Base-by-base conservation (phyloP, 257 asterid species). In the Handroanthus guayacan region DNA sequence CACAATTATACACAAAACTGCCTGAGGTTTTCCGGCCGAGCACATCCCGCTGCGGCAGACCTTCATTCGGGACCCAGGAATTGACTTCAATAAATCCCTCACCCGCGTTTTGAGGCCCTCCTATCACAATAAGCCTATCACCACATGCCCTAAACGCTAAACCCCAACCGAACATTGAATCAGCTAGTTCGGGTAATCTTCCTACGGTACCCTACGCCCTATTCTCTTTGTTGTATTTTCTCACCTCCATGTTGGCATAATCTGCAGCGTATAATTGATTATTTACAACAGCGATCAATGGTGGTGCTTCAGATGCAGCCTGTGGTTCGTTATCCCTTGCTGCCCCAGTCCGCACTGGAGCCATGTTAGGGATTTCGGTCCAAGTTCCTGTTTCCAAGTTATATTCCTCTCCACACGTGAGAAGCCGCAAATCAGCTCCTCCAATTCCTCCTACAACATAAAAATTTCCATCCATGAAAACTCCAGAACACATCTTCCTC, bases 401-500 rank as follows among this genome's bases (percentile, higher is more conserved):
- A 57, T 69, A 83, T 11, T 85, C 92, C 85, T 85, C 91, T 3
- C 88, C 92, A 2, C 88, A 87, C 0, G 85, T 85, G 63, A 87
- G 89, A 39, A 78, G 79, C 72, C 3, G 63, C 0, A 79, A 36
- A 1, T 78, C 78, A 2, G 67, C 62, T 16, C 88, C 91, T 25
- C 85, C 88, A 17, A 62, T 79, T 17, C 96, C 98, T 25, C 98
- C 98, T 25, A 93, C 71, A 0, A 93, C 97, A 4, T 88, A 91
- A 72, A 89, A 93, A 8, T 89, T 90, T 17, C 87, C 82, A 2
- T 92, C 90, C 90, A 92, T 91, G 84, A 92, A 91, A 6, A 91
- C 96, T 1, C 81, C 97, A 0, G 99, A 95, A 67, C 99, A 95
- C 98, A 92, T 92, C 65, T 92, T 95, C 54, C 99, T 78, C 0